Evolutionary conservation across 139 green algal species (phyloP), one percentile per base, ranked within the genome.

Genomic region (Closterium sp.): DNA sequence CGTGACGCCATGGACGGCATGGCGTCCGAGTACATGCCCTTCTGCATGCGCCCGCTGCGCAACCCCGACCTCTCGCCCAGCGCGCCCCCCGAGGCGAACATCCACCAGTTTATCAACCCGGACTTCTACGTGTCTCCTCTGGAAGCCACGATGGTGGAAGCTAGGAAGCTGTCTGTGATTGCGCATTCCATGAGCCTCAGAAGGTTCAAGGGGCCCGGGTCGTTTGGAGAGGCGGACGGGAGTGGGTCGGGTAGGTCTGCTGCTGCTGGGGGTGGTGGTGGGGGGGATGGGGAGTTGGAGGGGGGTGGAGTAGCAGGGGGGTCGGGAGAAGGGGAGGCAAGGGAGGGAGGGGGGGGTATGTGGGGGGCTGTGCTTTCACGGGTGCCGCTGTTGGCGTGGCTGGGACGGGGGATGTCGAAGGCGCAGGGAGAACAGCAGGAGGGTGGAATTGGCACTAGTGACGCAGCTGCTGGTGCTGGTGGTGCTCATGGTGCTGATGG

Each of bases 1-100:
- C 21, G 16, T 4, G 88, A 88, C 3, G n/a, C 7, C 4, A 88
- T 34, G 36, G 30, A 84, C 6, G 19, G 89, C n/a, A 88, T 93
- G 85, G 90, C 90, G 3, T 23, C 30, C 30, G 33, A 91, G 43
- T 93, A 92, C 86, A 30, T 93, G 28, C 90, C 90, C n/a, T 31
- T 55, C 33, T 93, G 90, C 87, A 33, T 93, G 86, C 86, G 25
- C 28, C 25, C 34, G 2, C 30, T 86, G 25, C 28, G 19, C n/a
- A 89, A 91, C 36, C 89, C 89, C 10, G 23, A 28, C 33, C 35
- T 91, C 25, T 76, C 55, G 3, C 55, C 55, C 16, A 19, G 25
- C 55, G 55, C 55, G 25, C 55, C 55, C 12, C 55, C 55, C 55
- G 23, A 16, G 12, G 55, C 23, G 1, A 76, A 76, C 55, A 76